phyloP scores from a whole-genome alignment of 768 basidiomycete species.

The Boletus eberwhitei region DNA sequence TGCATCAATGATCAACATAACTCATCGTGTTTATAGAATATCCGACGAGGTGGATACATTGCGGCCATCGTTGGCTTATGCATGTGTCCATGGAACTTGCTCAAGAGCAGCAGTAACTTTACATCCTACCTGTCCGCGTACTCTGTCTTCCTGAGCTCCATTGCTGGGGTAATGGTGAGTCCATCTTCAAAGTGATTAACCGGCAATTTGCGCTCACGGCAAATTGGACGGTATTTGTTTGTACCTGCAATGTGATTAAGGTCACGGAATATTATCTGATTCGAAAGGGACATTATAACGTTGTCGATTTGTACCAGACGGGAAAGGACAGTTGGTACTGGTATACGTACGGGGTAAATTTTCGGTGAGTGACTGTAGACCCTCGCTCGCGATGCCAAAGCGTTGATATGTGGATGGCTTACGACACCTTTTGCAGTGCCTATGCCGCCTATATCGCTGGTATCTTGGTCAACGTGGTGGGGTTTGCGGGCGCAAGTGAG shows the following conservation, averaged over 20 bases:
- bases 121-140: slow-evolving; percentile 81
- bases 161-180: slow-evolving; percentile 75
- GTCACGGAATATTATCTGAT: slow-evolving; percentile 79
- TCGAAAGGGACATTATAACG: slow-evolving; percentile 64
- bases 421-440: slow-evolving; percentile 37
- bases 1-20: neutral
- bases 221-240: neutral
- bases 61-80: slow-evolving; percentile 74
- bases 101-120: slow-evolving; percentile 71
- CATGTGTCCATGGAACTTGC: slow-evolving; percentile 76
- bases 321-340: slow-evolving; percentile 64
- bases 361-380: slow-evolving; percentile 41
- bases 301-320: slow-evolving; percentile 65
- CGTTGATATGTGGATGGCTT: slow-evolving; percentile 1
- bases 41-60: slow-evolving; percentile 80
- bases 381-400: neutral
- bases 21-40: slow-evolving; percentile 46
- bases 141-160: slow-evolving; percentile 76
- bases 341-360: slow-evolving; percentile 73
- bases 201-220: neutral
- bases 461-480: slow-evolving; percentile 79
- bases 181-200: neutral
- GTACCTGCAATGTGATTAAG: slow-evolving; percentile 35
- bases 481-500: slow-evolving; percentile 73
- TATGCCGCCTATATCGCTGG: slow-evolving; percentile 68